Conservation (phyloP, 139 green algal genomes). For the Chlorokybus atmophyticus region DNA sequence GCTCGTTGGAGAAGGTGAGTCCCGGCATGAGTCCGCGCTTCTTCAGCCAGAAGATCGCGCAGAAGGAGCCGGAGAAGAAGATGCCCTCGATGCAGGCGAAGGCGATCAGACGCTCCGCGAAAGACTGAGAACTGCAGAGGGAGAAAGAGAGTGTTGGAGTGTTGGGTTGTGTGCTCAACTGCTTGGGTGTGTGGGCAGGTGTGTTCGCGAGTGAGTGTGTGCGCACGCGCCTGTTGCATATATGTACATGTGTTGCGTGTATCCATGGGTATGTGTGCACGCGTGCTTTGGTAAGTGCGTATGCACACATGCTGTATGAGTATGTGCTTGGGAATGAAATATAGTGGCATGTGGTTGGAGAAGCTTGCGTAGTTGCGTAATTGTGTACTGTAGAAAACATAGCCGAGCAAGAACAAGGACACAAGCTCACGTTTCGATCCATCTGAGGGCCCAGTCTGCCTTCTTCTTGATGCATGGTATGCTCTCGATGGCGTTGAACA, state of each 20-base stretch:
- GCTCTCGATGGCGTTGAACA: constrained; percentile 93
- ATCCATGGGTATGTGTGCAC: too few relatives aligned
- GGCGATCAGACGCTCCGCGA: constrained; percentile 83
- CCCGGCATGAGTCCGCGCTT: constrained; percentile 95
- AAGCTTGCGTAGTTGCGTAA: too few relatives aligned
- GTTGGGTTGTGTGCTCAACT: too few relatives aligned
- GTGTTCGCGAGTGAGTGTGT: too few relatives aligned
- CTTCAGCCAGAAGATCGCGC: constrained; percentile 98
- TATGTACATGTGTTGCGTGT: too few relatives aligned
- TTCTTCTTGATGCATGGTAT: constrained; percentile 82
- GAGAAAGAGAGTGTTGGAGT: too few relatives aligned
- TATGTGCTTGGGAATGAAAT: too few relatives aligned
- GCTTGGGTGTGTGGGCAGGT: too few relatives aligned
- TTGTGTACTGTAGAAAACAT: neutral
- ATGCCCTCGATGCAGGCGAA: constrained; percentile 97
- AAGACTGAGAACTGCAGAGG: constrained; percentile 42
- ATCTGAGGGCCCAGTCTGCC: constrained; percentile 92
- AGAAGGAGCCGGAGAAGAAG: constrained; percentile 96
- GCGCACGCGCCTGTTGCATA: too few relatives aligned
- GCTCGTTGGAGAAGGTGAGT: constrained; percentile 96
- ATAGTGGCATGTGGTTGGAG: too few relatives aligned
- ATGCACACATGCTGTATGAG: too few relatives aligned
- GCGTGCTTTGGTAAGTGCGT: too few relatives aligned
- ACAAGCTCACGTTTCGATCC: constrained; percentile 59
- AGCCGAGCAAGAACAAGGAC: constrained; percentile 13